These are phyloP conservation scores for Osmanthus fragrans DNA, from an alignment of 257 asterid species.

Conservation along the genomic window DNA sequence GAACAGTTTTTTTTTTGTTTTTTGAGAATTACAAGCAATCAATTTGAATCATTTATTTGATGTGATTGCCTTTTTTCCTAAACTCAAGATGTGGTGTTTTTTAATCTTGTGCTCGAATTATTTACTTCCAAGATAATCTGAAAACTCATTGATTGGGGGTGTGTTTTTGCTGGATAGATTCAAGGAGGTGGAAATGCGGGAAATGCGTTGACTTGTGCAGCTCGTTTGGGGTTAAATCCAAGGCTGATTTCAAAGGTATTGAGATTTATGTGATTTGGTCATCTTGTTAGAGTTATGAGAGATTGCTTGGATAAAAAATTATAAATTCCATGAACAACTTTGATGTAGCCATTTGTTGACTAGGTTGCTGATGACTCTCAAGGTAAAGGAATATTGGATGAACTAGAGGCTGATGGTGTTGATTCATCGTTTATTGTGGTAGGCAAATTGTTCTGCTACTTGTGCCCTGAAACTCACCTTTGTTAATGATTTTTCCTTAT, in stretches of 20 bases:
- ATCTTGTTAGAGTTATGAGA: conserved; percentile 8
- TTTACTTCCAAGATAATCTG: background rate
- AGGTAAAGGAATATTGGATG: conserved; percentile 84
- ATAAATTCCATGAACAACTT: background rate
- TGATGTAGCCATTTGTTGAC: conserved; percentile 13
- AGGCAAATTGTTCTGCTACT: conserved; percentile 16
- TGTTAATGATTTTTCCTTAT: background rate
- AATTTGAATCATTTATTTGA: background rate
- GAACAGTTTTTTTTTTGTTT: background rate
- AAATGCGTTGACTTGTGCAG: conserved; percentile 87
- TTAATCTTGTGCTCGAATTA: background rate
- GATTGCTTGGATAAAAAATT: background rate
- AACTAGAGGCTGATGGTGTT: conserved; percentile 82
- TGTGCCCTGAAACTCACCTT: background rate
- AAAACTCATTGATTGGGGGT: background rate
- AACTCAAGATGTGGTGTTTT: background rate
- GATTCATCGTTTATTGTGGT: conserved; percentile 82
- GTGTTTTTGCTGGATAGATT: conserved; percentile 39
- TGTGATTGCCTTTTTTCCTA: background rate
- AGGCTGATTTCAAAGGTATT: conserved; percentile 83
- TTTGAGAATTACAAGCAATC: background rate
- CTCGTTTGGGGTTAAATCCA: conserved; percentile 81
- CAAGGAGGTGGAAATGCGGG: conserved; percentile 98
- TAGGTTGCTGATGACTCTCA: conserved; percentile 94
- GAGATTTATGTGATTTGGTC: conserved; percentile 12